These are phyloP conservation scores for Monosporascus sp. DNA, from an alignment of 2,329 filamentous ascomycete genomes.

Conservation along the genomic window DNA sequence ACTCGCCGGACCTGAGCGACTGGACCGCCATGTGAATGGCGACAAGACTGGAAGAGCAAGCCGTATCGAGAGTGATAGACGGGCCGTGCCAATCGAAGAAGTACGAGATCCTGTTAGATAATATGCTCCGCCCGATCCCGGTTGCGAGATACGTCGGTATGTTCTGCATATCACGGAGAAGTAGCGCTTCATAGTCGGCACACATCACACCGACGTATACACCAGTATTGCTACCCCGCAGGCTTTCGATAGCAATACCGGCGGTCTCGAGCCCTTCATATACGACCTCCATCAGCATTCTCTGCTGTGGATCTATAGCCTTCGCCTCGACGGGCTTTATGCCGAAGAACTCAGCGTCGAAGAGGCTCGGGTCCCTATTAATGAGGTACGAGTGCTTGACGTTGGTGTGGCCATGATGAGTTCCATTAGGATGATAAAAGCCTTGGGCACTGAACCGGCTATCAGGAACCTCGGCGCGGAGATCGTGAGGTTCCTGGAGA, in stretches of 20 bases:
- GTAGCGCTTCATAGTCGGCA: neutral
- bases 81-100: neutral
- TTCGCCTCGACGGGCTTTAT: neutral
- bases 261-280: neutral
- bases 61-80: neutral
- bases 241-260: neutral
- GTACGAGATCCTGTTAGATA: neutral
- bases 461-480: neutral
- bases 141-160: too few species aligned
- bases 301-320: neutral
- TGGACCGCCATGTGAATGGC: too few species aligned
- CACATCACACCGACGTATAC: neutral
- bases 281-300: neutral
- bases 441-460: neutral
- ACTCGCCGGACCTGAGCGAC: too few species aligned
- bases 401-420: neutral
- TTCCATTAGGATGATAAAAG: neutral
- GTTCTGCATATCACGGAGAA: neutral
- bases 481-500: neutral
- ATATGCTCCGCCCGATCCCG: too few species aligned
- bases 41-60: neutral
- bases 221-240: neutral
- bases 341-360: neutral
- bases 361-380: neutral
- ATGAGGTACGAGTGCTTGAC: neutral